Conservation (phyloP, 1,139 yeast genomes). For the Taphrina sp. region DNA sequence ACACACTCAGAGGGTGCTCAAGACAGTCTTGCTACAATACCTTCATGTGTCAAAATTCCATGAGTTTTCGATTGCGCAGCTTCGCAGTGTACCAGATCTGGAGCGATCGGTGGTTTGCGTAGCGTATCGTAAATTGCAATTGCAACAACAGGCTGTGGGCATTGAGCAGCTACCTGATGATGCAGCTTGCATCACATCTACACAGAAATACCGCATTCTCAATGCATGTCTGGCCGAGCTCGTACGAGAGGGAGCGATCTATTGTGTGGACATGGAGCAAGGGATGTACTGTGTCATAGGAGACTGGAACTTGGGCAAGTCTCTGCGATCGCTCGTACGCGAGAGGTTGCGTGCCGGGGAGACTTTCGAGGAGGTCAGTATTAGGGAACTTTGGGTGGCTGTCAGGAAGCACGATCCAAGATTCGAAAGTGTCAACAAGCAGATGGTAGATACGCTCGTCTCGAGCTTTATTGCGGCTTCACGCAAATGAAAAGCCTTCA, state of each 20-base stretch:
- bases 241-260: constrained; percentile 23
- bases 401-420: not conserved
- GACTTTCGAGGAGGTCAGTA: constrained; percentile 2
- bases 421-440: constrained; percentile 22
- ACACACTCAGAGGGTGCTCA: constrained; percentile 18
- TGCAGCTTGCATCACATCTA: not conserved
- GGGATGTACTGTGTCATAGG: constrained; percentile 27
- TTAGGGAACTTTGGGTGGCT: constrained; percentile 16
- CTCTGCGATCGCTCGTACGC: constrained; percentile 2
- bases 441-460: constrained; percentile 14
- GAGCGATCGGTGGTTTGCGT: constrained; percentile 25
- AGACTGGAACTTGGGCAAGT: constrained; percentile 28
- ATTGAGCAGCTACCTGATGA: not conserved
- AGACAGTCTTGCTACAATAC: constrained; percentile 17
- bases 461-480: too few species aligned
- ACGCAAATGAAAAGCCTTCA: too few species aligned
- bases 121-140: not conserved
- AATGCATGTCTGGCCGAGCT: constrained; percentile 23
- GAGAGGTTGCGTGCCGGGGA: constrained; percentile 1
- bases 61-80: constrained; percentile 22
- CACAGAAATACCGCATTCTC: constrained; percentile 22
- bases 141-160: not conserved
- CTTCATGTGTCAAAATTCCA: not conserved
- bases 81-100: constrained; percentile 16
- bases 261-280: not conserved